These are phyloP conservation scores for Tilletia indica DNA, from an alignment of 1,284 basidiomycete genomes.

Conservation along the genomic window DNA sequence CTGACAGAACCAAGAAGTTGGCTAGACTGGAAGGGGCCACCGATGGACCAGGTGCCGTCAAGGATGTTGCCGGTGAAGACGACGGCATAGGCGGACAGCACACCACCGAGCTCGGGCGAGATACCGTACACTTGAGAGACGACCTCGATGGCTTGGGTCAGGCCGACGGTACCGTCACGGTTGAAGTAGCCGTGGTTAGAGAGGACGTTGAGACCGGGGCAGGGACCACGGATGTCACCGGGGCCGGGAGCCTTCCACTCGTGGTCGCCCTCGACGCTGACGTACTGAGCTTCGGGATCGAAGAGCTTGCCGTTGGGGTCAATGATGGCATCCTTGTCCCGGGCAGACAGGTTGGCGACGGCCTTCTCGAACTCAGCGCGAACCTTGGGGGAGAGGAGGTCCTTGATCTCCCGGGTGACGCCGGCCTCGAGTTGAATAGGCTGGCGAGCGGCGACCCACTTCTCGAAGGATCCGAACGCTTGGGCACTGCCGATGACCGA, in stretches of 20 bases:
- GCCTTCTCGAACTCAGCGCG: conserved; percentile 17
- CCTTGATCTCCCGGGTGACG: conserved; percentile 27
- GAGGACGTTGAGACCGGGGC: conserved; percentile 39
- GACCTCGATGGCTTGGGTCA: conserved; percentile 38
- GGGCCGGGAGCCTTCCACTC: conserved; percentile 39
- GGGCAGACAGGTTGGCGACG: conserved; percentile 19
- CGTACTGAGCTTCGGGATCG: conserved; percentile 31
- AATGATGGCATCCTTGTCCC: conserved; percentile 32
- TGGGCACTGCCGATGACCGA: conserved; percentile 25
- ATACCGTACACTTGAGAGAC: conserved; percentile 39
- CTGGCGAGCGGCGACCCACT: conserved; percentile 27
- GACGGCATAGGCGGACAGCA: conserved; percentile 38
- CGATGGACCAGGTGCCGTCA: conserved; percentile 39
- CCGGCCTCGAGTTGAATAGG: conserved; percentile 30
- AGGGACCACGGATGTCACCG: conserved; percentile 41
- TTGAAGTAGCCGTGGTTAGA: conserved; percentile 44
- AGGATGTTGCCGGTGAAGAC: conserved; percentile 46
- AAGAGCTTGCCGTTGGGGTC: conserved; percentile 37
- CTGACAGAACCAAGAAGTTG: conserved; percentile 35
- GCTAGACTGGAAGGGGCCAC: conserved; percentile 30
- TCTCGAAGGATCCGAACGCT: conserved; percentile 32
- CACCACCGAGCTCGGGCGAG: conserved; percentile 30
- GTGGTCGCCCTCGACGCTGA: conserved; percentile 40
- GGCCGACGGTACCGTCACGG: conserved; percentile 35
- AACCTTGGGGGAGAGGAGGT: conserved; percentile 19